Evolutionary conservation across 768 basidiomycete species (phyloP).

Genomic region (Pleurotus salmoneostramineus): DNA sequence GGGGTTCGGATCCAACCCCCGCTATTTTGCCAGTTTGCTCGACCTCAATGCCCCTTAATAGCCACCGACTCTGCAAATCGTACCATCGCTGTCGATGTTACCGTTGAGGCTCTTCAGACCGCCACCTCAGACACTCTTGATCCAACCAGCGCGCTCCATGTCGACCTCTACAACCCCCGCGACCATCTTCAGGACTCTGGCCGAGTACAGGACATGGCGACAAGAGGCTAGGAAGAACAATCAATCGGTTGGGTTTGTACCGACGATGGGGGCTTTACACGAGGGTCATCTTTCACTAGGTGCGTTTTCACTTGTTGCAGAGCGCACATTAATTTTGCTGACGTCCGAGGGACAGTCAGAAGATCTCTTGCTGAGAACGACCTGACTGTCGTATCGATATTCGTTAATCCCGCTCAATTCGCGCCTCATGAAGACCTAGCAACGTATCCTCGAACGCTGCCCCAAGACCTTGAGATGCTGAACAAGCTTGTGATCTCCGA

Average conservation of each 20-base stretch:
- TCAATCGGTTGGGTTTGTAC: conserved; percentile 86
- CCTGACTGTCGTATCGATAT: conserved; percentile 88
- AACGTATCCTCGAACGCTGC: conserved; percentile 86
- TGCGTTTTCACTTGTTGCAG: conserved; percentile 28
- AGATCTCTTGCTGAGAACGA: conserved; percentile 76
- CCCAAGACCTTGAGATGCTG: conserved; percentile 67
- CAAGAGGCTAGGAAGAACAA: conserved; percentile 48
- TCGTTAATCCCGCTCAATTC: conserved; percentile 98
- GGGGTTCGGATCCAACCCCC: background rate
- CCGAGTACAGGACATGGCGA: conserved; percentile 73
- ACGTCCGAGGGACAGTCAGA: conserved; percentile 66
- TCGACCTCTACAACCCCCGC: conserved; percentile 16
- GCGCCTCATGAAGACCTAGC: conserved; percentile 92
- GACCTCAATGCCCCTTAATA: background rate
- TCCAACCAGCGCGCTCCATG: background rate
- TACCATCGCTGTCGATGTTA: conserved; percentile 1
- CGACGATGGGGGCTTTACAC: conserved; percentile 98
- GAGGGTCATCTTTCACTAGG: conserved; percentile 90
- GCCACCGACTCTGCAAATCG: background rate
- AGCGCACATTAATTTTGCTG: conserved; percentile 1
- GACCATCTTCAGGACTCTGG: conserved; percentile 55
- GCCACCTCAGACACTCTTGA: background rate
- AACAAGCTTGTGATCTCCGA: conserved; percentile 27
- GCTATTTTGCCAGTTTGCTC: background rate
- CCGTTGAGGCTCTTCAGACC: background rate